Evolutionary conservation across 495 filamentous ascomycete genomes (phyloP).

Genomic region (Daldinia decipiens): DNA sequence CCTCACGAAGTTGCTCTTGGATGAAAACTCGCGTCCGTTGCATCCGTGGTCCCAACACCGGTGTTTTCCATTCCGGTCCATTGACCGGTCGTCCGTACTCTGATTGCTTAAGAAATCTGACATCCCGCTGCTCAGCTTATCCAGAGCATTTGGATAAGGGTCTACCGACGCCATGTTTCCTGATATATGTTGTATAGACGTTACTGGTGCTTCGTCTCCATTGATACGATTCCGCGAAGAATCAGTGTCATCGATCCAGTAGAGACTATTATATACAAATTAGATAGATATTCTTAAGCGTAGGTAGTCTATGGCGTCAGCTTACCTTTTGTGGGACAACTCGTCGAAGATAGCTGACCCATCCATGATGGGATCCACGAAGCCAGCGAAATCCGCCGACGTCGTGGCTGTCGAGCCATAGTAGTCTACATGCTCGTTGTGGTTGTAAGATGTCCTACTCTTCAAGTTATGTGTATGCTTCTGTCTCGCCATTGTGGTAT

Average conservation of each 20-base stretch:
- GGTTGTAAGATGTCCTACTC: constrained; percentile 26
- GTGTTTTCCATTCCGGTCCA: constrained; percentile 64
- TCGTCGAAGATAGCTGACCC: constrained; percentile 42
- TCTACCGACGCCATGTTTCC: constrained; percentile 30
- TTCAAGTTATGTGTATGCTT: constrained; percentile 33
- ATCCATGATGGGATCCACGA: constrained; percentile 35
- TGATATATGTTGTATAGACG: constrained; percentile 43
- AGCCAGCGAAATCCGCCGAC: constrained; percentile 33
- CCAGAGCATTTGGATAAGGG: constrained; percentile 34
- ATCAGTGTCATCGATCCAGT: constrained; percentile 42
- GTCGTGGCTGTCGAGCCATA: constrained; percentile 14
- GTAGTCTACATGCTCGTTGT: constrained; percentile 18
- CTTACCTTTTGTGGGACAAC: constrained; percentile 41
- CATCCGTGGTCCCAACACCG: constrained; percentile 97
- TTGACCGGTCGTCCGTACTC: constrained; percentile 27
- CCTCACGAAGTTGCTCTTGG: constrained; percentile 90
- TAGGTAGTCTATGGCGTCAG: background rate
- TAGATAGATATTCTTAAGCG: constrained; percentile 10
- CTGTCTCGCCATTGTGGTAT: constrained; percentile 36
- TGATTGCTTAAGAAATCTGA: constrained; percentile 38
- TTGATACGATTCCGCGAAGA: constrained; percentile 43
- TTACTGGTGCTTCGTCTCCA: constrained; percentile 38
- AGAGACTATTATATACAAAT: constrained; percentile 28
- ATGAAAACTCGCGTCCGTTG: constrained; percentile 94
- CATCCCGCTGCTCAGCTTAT: constrained; percentile 38